Evolutionary conservation across 805 yeast species (phyloP).

Genomic region (Candida qinlingensis): DNA sequence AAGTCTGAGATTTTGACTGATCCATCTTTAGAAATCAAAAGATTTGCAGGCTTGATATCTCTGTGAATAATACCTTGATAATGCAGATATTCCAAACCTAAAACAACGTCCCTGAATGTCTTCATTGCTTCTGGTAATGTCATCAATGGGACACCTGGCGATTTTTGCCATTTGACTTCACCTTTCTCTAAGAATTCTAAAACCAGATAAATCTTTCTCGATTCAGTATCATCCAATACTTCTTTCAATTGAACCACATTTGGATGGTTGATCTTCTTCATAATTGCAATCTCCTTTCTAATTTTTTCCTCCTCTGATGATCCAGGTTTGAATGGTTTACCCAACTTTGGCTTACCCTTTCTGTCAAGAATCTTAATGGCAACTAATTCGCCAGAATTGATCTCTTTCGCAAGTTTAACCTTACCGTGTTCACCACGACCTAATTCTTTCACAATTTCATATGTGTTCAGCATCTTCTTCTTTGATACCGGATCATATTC

Average conservation of each 20-base stretch:
- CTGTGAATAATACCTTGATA: slow-evolving; percentile 88
- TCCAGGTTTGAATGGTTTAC: slow-evolving; percentile 37
- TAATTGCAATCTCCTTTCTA: slow-evolving; percentile 83
- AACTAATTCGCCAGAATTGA: slow-evolving; percentile 58
- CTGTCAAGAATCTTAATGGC: slow-evolving; percentile 93
- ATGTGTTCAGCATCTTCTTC: slow-evolving; percentile 78
- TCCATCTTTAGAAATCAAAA: slow-evolving; percentile 63
- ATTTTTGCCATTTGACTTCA: slow-evolving; percentile 77
- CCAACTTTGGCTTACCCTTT: slow-evolving; percentile 49
- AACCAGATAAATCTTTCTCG: slow-evolving; percentile 84
- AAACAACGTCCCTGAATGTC: slow-evolving; percentile 75
- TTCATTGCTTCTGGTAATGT: slow-evolving; percentile 61
- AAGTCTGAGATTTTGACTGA: slow-evolving; percentile 92
- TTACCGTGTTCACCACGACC: slow-evolving; percentile 99
- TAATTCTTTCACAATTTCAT: slow-evolving; percentile 80
- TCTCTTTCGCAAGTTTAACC: slow-evolving; percentile 83
- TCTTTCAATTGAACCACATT: slow-evolving; percentile 85
- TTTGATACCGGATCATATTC: slow-evolving; percentile 87
- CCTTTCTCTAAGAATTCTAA: slow-evolving; percentile 88
- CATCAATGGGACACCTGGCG: slow-evolving; percentile 59
- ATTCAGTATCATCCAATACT: slow-evolving; percentile 79
- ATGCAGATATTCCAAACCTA: slow-evolving; percentile 89
- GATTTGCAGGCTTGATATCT: slow-evolving; percentile 92
- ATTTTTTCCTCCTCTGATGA: slow-evolving; percentile 63
- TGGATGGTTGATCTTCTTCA: slow-evolving; percentile 88